These are phyloP conservation scores for Staphylotrichum tortipilum DNA, from an alignment of 495 filamentous ascomycete species.

Conservation along the genomic window DNA sequence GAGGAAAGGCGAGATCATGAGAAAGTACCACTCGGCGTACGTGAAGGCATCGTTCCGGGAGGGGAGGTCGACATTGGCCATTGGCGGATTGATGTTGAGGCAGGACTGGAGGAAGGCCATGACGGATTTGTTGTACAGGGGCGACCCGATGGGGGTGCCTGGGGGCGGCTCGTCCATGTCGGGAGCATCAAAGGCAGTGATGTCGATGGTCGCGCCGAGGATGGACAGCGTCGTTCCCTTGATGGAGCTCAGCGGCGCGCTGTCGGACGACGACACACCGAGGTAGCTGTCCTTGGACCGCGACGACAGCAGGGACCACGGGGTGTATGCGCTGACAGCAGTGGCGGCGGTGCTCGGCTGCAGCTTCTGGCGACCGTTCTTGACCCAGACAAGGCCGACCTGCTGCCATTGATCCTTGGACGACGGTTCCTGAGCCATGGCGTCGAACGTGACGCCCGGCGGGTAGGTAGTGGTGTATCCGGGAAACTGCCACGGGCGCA, in stretches of 20 bases:
- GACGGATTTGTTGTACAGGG: slow-evolving; percentile 59
- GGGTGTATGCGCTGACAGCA: slow-evolving; percentile 14
- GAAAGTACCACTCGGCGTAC: slow-evolving; percentile 65
- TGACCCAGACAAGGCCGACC: slow-evolving; percentile 43
- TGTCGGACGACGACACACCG: slow-evolving; percentile 58
- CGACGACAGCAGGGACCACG: slow-evolving; percentile 22
- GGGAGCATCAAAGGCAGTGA: slow-evolving; percentile 58
- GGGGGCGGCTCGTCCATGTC: slow-evolving; percentile 54
- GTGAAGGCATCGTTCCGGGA: slow-evolving; percentile 47
- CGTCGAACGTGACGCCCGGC: slow-evolving; percentile 21
- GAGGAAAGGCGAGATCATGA: slow-evolving; percentile 60
- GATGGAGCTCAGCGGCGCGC: slow-evolving; percentile 58
- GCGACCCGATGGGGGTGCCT: slow-evolving; percentile 30
- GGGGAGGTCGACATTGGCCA: slow-evolving; percentile 49
- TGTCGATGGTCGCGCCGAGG: slow-evolving; percentile 67
- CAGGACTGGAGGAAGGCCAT: slow-evolving; percentile 54
- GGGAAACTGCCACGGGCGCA: slow-evolving; percentile 29
- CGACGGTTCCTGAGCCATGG: slow-evolving; percentile 22
- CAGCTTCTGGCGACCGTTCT: slow-evolving; percentile 23
- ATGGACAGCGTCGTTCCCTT: slow-evolving; percentile 65
- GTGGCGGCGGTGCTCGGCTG: not conserved
- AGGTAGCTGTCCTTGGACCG: slow-evolving; percentile 60
- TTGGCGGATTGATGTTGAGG: slow-evolving; percentile 48
- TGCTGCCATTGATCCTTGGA: slow-evolving; percentile 35
- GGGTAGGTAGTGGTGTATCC: slow-evolving; percentile 24